Base-by-base conservation (phyloP, 2,329 filamentous ascomycete species). In the Aspergillus aculeatus region DNA sequence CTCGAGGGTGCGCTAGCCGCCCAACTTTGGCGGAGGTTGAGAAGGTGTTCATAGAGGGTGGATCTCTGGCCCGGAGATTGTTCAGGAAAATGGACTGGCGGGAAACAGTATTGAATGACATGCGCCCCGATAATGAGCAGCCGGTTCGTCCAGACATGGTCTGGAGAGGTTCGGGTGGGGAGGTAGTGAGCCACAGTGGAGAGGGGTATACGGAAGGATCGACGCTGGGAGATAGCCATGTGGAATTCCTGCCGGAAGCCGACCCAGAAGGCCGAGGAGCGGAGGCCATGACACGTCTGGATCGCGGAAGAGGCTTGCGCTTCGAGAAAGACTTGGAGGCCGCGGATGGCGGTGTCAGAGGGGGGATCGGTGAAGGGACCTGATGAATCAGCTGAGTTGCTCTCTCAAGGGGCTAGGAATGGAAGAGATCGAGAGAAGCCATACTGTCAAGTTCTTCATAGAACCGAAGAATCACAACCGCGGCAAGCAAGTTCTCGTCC, bases 71-170 rank as follows among this genome's bases (percentile, higher is more conserved):
- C 14, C 1, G 6, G 6, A 16, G 38, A 44, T 44, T 16, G 14
- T 44, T 19, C 12, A 6, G 38, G 38, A 19, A 5, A 9, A 19
- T 16, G 38, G 5, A 19, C n/a, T 16, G n/a, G 38, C n/a, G 38
- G 38, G 65, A 86, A 88, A 66, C 86, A 88, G 64, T 82, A 86
- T 58, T 86, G 83, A 21, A 88, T 72, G 1, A 86, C 82, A 58
- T 86, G 83, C 16, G 84, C 84, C 51, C 84, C 84, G 61, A 86
- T 81, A 1, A 85, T 78, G 0, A 88, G 80, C 26, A 85, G 83
- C 6, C 83, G 79, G 69, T 87, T 87, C 2, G 84, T 64, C 71
- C 71, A 74, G 4, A 71, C 63, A n/a, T 54, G 19, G 32, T 60
- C 54, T 19, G 49, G 29, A 9, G 58, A 19, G 2, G 31, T 11